Evolutionary conservation across 2,329 filamentous ascomycete species (phyloP), one percentile per base, ranked within the genome.

Genomic region (Fusarium sp.): DNA sequence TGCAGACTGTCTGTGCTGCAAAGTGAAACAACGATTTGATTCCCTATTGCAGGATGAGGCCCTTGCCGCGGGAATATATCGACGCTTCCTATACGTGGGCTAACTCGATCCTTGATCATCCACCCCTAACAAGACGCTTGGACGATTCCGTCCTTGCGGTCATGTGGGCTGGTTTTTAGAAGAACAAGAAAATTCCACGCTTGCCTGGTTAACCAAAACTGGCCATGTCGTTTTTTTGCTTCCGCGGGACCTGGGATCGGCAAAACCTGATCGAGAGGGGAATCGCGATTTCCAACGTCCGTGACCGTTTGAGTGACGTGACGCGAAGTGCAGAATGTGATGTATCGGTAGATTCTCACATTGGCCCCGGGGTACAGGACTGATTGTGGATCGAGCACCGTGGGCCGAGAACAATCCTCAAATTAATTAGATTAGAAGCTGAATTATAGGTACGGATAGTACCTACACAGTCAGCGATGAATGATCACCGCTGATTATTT

Each of bases 31-130:
- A 52, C 44, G 15, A 23, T 46, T 42, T 50, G 64, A 47, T 42
- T 43, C 38, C 38, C 38, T 23, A 29, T 47, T 53, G 38, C 39
- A 65, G 60, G 39, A 23, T 33, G 11, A 10, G 18, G 23, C 33
- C 68, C 71, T 54, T 70, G 66, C 24, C 23, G 11, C 37, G 56
- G 66, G 62, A 53, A 12, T 37, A 35, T 15, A n/a, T 46, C 29
- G 26, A 38, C n/a, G 49, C 46, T 54, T 73, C 71, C 71, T 71
- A 73, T 60, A 48, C 63, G 71, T 73, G 71, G 71, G 53, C 69
- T 67, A 70, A 70, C 65, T 70, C 20, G 26, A 13, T 33, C 62
- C 56, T 55, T 53, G 59, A 42, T 44, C 23, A 23, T 33, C 12
- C 41, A 52, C 31, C 67, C 57, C 37, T 49, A 44, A 63, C 35